phyloP scores from a whole-genome alignment of 345 rosid genomes.

The Cochlearia excelsa region DNA sequence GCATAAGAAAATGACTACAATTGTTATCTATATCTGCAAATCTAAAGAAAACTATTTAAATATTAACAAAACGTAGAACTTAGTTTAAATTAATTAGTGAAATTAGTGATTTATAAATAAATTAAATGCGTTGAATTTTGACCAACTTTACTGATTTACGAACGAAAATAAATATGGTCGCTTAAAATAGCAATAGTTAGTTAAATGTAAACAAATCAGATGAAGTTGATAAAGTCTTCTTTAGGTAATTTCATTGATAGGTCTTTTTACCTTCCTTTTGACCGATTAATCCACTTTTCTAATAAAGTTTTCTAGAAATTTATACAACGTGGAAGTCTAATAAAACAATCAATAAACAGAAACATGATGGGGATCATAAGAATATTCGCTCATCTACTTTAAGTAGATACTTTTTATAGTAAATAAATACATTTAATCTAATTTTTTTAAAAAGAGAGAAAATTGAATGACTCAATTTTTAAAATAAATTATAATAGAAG shows the following conservation, averaged over 20 bases:
- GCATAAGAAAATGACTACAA: slow-evolving; percentile 23
- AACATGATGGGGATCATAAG: too few relatives aligned
- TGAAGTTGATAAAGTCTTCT: slow-evolving; percentile 17
- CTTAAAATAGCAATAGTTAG: slow-evolving; percentile 17
- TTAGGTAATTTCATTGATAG: slow-evolving; percentile 10
- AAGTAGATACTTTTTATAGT: too few relatives aligned
- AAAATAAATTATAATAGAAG: too few relatives aligned
- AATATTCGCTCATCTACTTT: too few relatives aligned
- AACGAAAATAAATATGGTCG: neutral
- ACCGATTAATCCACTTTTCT: neutral
- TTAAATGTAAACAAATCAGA: slow-evolving; percentile 2
- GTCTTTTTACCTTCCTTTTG: slow-evolving; percentile 9
- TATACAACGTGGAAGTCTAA: slow-evolving; percentile 8
- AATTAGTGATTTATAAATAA: slow-evolving; percentile 1
- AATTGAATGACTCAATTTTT: too few relatives aligned
- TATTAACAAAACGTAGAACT: slow-evolving; percentile 18
- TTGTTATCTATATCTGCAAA: neutral
- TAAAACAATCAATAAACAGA: neutral
- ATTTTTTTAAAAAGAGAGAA: too few relatives aligned
- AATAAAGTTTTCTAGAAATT: slow-evolving; percentile 1
- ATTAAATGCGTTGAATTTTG: slow-evolving; percentile 22
- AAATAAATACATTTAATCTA: too few relatives aligned
- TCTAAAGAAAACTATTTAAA: neutral
- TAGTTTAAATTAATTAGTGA: slow-evolving; percentile 5
- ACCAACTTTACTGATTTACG: slow-evolving; percentile 13